Evolutionary conservation across 75 land plant species (phyloP).

Genomic region (Selaginella tamariscina): DNA sequence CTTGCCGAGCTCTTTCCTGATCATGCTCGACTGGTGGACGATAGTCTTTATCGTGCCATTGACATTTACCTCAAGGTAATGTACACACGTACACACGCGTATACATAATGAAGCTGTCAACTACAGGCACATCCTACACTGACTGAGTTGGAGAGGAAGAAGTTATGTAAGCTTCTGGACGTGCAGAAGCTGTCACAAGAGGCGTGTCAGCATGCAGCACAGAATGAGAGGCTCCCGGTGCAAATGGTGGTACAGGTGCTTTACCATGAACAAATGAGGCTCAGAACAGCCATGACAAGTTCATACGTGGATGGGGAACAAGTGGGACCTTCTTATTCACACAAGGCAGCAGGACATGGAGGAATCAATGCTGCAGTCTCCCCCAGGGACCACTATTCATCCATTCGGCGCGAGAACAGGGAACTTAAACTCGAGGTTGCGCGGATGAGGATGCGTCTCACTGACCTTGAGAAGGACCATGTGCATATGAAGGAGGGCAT

Average conservation of each 20-base stretch:
- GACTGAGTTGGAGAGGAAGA: conserved; percentile 62
- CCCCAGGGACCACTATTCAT: conserved; percentile 57
- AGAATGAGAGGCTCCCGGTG: conserved; percentile 82
- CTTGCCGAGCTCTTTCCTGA: conserved; percentile 55
- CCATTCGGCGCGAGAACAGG: conserved; percentile 51
- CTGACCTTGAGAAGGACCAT: conserved; percentile 62
- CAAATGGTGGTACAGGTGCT: conserved; percentile 90
- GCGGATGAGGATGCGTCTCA: conserved; percentile 54
- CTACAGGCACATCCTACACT: conserved; percentile 83
- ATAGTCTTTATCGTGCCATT: conserved; percentile 74
- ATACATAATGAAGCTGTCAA: no score
- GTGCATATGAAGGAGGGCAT: conserved; percentile 32
- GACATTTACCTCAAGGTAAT: conserved; percentile 73
- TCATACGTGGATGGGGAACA: conserved; percentile 1
- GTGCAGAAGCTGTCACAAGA: conserved; percentile 88
- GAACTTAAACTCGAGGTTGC: conserved; percentile 66
- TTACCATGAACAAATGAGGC: conserved; percentile 82
- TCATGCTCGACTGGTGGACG: conserved; percentile 51
- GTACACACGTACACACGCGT: no score
- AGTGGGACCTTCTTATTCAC: not conserved
- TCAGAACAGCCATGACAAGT: conserved; percentile 57
- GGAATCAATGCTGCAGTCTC: conserved; percentile 46
- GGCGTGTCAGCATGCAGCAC: conserved; percentile 91
- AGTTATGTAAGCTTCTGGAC: conserved; percentile 77
- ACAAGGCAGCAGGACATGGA: not conserved